Evolutionary conservation across 257 asterid genomes (phyloP).

Genomic region (Nicotiana tomentosiformis): DNA sequence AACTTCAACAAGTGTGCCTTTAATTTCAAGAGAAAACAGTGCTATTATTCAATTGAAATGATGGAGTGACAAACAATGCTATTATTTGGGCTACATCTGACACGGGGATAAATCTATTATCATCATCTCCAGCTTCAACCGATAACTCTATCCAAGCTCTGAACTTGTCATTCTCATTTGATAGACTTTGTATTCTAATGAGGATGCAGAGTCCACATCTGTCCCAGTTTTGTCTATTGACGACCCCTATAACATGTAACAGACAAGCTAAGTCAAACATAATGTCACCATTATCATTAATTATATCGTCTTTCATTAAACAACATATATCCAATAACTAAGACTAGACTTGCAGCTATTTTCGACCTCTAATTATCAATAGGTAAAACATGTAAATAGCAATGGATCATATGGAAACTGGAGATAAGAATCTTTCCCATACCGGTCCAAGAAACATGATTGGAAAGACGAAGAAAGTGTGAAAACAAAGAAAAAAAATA

Average conservation of each 20-base stretch:
- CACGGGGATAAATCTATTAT: background rate
- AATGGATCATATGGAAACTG: background rate
- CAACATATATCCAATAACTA: no score
- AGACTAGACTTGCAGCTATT: background rate
- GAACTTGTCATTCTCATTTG: background rate
- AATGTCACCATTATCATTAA: background rate
- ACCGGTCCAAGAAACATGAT: background rate
- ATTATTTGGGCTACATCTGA: background rate
- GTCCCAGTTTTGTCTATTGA: background rate
- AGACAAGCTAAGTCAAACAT: background rate
- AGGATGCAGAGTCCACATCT: background rate
- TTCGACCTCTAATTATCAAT: background rate
- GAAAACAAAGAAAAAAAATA: background rate
- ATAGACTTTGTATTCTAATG: background rate
- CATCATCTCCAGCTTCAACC: background rate
- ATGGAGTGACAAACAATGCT: background rate
- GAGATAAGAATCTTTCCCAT: background rate
- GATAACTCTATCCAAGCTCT: background rate
- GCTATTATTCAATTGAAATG: background rate
- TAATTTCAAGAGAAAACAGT: background rate
- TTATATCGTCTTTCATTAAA: background rate
- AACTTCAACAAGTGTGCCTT: no score
- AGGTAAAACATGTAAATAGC: background rate
- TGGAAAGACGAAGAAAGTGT: background rate
- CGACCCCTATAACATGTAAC: background rate